Evolutionary conservation across 345 rosid species (phyloP), one percentile per base, ranked within the genome.

Genomic region (Hibiscus trionum): DNA sequence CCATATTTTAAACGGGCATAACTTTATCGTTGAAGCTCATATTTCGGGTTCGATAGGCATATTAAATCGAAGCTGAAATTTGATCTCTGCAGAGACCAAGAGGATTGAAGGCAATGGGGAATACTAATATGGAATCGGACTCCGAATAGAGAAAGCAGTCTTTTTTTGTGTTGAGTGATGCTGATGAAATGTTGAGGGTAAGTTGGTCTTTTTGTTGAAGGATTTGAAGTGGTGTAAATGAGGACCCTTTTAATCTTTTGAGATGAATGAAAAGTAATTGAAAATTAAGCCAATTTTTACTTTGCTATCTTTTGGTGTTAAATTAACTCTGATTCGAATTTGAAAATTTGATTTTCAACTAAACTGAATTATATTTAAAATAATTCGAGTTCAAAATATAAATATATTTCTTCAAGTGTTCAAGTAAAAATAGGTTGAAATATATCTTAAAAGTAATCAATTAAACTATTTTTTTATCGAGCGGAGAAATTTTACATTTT

Each of bases 41-140:
- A 39, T 44, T 44, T 2, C 14, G 47, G 3, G 47, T 44, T 44
- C 4, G 14, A 44, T 50, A 4, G 1, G n/a, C 3, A 4, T 15
- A 49, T 15, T 14, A 14, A 49, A 11, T 14, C 12, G 55, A 58
- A 21, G n/a, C 7, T 50, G 7, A 14, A 50, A 15, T 11, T 12
- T 44, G 16, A 17, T 17, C 0, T 42, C 5, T 67, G 77, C 81
- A 83, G 86, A 80, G 81, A 69, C 81, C 86, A 1, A 81, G 86
- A 77, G 86, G 86, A 7, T 78, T 83, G 57, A 83, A 83, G 76
- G 84, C 84, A 1, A 83, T 83, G 86, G 80, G 82, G 5, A 79
- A 59, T 59, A 59, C 7, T 26, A 59, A 55, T 21, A 70, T 81
- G 77, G 84, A 83, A 7, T 83, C 86, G 3, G 84, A 79, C 7